Base-by-base conservation (phyloP, 352 stramenopile species). In the Blastocystis sp. region DNA sequence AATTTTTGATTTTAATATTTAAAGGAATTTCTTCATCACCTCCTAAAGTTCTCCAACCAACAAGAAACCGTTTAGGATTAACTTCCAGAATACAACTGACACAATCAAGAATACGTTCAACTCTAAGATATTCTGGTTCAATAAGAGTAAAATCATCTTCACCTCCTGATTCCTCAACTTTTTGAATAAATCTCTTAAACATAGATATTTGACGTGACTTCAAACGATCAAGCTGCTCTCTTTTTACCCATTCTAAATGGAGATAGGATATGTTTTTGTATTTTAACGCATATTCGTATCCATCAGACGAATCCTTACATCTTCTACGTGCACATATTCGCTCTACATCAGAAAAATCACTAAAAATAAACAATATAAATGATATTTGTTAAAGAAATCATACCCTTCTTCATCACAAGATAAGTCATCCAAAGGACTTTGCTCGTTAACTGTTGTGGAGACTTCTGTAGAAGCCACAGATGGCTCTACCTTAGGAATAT, bases 251-350 rank as follows among this genome's bases (percentile, higher is more conserved):
- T 13, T 62, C 52, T 18, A 62, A 18, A 28, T 62, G 52, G 4
- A 62, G 18, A 19, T 62, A 62, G 10, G 52, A 62, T 16, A 62
- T 21, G 11, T 42, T 42, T 11, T 52, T 49, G 35, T 62, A 28
- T 13, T 30, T 37, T 10, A 62, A 42, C 10, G 34, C 52, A 28
- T 62, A 62, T 23, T 62, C 52, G 24, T 27, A 62, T 5, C 52
- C 52, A 19, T 62, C 34, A 1, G 24, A 48, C 11, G 52, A 62
- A 25, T 62, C 36, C 2, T 19, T 0, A n/a, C 21, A 48, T 16
- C 21, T 39, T 10, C 52, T 39, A 25, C 52, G 11, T 6, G 39
- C 52, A 35, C 52, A 62, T 6, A 62, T 48, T 1, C 52, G 52
- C 25, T 62, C 52, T 27, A 62, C 54, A 19, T 37, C 27, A n/a